A percentile compares a stretch with the other conserved stretches of the same genome.
These are phyloP conservation scores for Inga oerstediana DNA, from an alignment of 306 rosid genomes.

Conservation along the genomic window DNA sequence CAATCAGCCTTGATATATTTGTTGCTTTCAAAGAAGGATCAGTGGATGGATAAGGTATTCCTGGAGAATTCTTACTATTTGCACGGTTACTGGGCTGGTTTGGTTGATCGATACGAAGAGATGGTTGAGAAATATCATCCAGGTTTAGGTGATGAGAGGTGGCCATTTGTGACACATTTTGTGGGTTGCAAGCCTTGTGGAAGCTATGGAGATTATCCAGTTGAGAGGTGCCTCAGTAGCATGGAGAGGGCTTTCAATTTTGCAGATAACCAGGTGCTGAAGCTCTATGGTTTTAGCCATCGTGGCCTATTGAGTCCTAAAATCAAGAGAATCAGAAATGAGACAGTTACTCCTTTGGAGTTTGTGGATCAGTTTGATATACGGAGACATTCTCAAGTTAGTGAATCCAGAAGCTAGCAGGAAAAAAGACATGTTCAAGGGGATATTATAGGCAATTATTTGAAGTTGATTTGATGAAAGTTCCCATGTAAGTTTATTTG, in stretches of 20 bases:
- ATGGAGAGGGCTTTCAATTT: conserved; percentile 99
- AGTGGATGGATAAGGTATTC: conserved; percentile 91
- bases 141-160: conserved; percentile 93
- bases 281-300: conserved; percentile 86
- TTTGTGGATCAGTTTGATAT: conserved; percentile 78
- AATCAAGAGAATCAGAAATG: conserved; percentile 90
- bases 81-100: conserved; percentile 98
- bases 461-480: conserved; percentile 47
- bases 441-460: conserved; percentile 51
- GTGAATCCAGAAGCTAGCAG: conserved; percentile 56
- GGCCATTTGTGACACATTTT: conserved; percentile 98
- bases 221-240: conserved; percentile 87
- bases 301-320: conserved; percentile 93
- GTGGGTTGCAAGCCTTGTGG: conserved; percentile 99
- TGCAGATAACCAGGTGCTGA: conserved; percentile 95
- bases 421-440: conserved; percentile 33
- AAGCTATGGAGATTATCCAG: conserved; percentile 97
- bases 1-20: conserved; percentile 93
- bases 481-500: conserved; percentile 45
- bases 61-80: conserved; percentile 90
- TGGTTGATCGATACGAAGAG: conserved; percentile 96
- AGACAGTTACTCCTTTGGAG: conserved; percentile 79
- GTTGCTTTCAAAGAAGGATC: conserved; percentile 79
- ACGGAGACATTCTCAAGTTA: conserved; percentile 51
- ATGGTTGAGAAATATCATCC: conserved; percentile 98